These are phyloP conservation scores for Fraxinus nigra DNA, from an alignment of 305 asterid genomes.

Conservation along the genomic window DNA sequence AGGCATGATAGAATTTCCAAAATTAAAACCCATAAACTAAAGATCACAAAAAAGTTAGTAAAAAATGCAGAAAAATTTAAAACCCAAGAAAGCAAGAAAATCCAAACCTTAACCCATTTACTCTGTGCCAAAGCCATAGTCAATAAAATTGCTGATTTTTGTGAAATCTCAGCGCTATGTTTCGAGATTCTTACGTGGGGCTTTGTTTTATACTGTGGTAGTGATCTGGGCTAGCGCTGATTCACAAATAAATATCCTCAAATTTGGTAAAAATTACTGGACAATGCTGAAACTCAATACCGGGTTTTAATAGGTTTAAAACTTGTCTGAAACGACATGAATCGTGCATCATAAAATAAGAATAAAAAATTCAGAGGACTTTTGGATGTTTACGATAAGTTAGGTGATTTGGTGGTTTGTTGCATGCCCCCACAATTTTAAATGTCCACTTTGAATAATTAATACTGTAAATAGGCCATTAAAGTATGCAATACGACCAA, in stretches of 20 bases:
- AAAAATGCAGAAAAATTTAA: neutral
- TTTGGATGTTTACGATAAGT: neutral
- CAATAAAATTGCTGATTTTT: constrained; percentile 1
- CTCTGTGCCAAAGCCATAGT: constrained; percentile 37
- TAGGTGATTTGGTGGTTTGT: neutral
- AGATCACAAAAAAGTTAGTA: neutral
- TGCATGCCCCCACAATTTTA: neutral
- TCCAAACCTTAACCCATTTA: constrained; percentile 42
- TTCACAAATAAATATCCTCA: neutral
- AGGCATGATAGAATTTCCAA: neutral
- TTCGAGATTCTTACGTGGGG: neutral
- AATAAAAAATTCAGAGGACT: neutral
- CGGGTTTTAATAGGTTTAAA: neutral
- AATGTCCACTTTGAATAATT: neutral
- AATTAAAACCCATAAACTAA: neutral
- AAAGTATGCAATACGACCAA: neutral
- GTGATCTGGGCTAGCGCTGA: neutral
- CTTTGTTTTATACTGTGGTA: neutral
- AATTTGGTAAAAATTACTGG: neutral
- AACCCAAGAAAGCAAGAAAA: neutral
- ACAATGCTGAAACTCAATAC: neutral
- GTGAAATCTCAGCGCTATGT: neutral
- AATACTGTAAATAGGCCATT: neutral
- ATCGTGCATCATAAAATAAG: neutral
- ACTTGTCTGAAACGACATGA: neutral